phyloP scores from a whole-genome alignment of 1,284 basidiomycete genomes.

The Porogramme epimiltina region DNA sequence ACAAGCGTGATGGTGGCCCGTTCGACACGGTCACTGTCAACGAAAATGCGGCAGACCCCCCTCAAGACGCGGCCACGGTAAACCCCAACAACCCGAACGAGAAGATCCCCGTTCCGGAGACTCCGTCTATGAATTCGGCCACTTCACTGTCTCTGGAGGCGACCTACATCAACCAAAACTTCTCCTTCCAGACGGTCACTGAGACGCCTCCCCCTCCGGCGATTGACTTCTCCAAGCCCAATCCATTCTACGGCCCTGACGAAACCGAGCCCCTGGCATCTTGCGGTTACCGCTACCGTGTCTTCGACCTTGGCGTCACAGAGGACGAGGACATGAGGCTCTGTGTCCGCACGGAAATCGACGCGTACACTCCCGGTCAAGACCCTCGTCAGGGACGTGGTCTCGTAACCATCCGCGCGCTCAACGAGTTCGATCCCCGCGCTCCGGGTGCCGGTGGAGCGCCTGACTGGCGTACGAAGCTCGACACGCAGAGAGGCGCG shows the following conservation, averaged over 20 bases:
- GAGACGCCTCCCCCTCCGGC: constrained; percentile 66
- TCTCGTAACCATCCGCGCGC: constrained; percentile 88
- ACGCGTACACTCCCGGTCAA: constrained; percentile 78
- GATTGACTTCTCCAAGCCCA: constrained; percentile 80
- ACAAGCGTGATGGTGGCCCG: constrained; percentile 97
- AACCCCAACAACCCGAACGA: constrained; percentile 77
- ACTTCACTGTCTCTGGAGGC: constrained; percentile 95
- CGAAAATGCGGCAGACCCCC: constrained; percentile 97
- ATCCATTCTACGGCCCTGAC: constrained; percentile 95
- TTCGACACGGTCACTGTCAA: constrained; percentile 99
- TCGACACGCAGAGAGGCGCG: constrained; percentile 96
- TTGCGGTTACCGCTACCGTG: constrained; percentile 94
- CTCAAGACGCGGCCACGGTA: constrained; percentile 80
- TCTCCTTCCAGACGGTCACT: constrained; percentile 93
- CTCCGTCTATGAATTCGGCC: constrained; percentile 88
- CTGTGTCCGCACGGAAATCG: constrained; percentile 95
- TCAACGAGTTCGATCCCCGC: constrained; percentile 98
- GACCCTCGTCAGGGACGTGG: constrained; percentile 75
- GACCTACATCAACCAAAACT: constrained; percentile 99
- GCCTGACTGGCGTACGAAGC: constrained; percentile 95
- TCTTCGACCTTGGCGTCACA: constrained; percentile 90
- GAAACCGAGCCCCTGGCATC: constrained; percentile 95
- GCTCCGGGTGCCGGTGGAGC: constrained; percentile 90
- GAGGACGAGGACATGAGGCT: constrained; percentile 92
- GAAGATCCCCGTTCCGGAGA: constrained; percentile 63